Conservation (phyloP, 768 basidiomycete species). For the Imleria badia region DNA sequence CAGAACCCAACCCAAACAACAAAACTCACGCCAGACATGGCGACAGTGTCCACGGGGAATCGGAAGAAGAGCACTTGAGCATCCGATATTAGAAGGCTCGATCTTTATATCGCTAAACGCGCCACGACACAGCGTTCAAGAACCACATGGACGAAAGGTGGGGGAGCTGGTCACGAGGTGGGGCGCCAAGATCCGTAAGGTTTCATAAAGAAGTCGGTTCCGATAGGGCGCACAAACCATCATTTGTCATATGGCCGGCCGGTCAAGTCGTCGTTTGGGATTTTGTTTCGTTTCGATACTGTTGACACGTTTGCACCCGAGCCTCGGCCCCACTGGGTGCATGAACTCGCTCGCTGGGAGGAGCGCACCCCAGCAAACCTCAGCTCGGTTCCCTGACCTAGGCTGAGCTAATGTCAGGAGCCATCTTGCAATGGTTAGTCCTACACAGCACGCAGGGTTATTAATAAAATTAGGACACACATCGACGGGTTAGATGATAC, state of each 20-base stretch:
- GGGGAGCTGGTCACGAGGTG: constrained; percentile 2
- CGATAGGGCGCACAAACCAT: background rate
- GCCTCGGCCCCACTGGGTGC: background rate
- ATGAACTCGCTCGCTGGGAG: background rate
- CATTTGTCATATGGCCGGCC: too few relatives aligned
- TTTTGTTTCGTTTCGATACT: background rate
- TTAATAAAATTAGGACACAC: too few relatives aligned
- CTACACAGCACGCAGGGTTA: background rate
- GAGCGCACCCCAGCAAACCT: background rate
- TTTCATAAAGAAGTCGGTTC: background rate
- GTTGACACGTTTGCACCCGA: background rate
- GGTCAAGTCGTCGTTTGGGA: background rate
- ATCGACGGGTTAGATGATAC: too few relatives aligned
- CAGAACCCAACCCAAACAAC: background rate
- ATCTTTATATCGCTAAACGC: constrained; percentile 14
- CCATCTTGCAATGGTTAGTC: background rate
- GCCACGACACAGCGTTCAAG: background rate
- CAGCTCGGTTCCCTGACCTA: background rate
- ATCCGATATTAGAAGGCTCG: background rate
- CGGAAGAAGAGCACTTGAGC: background rate
- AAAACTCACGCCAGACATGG: constrained; percentile 28
- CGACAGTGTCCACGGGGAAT: background rate
- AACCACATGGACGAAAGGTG: constrained; percentile 6
- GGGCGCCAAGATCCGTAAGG: constrained; percentile 1
- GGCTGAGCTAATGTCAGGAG: background rate